Evolutionary conservation across 768 basidiomycete genomes (phyloP).

Genomic region (Boletus coccyginus): DNA sequence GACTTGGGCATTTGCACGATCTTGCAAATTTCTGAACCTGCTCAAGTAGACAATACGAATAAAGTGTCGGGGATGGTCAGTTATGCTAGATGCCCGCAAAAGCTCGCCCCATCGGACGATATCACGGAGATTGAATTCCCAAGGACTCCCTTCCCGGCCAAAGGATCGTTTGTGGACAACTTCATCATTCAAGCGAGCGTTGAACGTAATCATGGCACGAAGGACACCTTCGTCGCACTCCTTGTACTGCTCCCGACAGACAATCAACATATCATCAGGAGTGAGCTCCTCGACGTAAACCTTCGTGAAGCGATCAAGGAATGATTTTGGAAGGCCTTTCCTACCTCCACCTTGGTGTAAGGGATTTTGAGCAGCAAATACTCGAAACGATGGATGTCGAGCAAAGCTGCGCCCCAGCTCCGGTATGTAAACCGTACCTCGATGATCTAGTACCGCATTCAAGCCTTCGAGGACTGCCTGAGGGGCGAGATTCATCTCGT

Average conservation of each 20-base stretch:
- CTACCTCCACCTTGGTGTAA: conserved; percentile 94
- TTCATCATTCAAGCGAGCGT: conserved; percentile 63
- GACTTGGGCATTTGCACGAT: conserved; percentile 50
- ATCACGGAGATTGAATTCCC: conserved; percentile 98
- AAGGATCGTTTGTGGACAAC: conserved; percentile 64
- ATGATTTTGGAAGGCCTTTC: conserved; percentile 96
- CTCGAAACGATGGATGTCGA: conserved; percentile 90
- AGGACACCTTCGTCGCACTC: conserved; percentile 51
- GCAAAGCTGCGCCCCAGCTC: conserved; percentile 88
- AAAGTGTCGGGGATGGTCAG: conserved; percentile 56
- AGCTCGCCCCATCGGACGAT: conserved; percentile 84
- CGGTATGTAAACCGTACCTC: conserved; percentile 92
- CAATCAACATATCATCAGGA: conserved; percentile 68
- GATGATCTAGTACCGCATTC: conserved; percentile 93
- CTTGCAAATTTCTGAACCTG: conserved; percentile 75
- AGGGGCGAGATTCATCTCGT: conserved; percentile 99
- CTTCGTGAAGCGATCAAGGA: conserved; percentile 97
- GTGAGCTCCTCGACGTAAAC: conserved; percentile 89
- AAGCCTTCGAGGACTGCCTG: conserved; percentile 96
- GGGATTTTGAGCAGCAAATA: conserved; percentile 98
- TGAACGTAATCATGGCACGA: conserved; percentile 80
- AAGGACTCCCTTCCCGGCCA: conserved; percentile 80
- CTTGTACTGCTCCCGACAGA: conserved; percentile 76
- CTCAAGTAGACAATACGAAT: conserved; percentile 76
- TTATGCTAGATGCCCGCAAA: conserved; percentile 32